Conservation (phyloP, 768 basidiomycete genomes). For the Kwoniella sp. region DNA sequence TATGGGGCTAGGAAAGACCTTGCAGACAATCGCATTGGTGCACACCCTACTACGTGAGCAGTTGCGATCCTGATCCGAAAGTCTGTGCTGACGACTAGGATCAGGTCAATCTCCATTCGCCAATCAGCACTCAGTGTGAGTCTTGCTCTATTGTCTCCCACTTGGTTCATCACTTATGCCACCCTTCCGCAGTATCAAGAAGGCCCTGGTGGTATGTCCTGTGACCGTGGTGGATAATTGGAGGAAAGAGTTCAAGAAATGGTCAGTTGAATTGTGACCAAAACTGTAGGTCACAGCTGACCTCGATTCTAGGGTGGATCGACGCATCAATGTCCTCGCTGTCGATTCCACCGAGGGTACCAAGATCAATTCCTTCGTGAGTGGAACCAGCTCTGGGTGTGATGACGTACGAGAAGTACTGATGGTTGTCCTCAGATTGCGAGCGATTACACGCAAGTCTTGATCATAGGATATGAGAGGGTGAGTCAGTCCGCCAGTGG, state of each 20-base stretch:
- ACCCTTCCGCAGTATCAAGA: slow-evolving; percentile 61
- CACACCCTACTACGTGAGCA: slow-evolving; percentile 83
- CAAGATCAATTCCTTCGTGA: slow-evolving; percentile 64
- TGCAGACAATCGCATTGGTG: slow-evolving; percentile 82
- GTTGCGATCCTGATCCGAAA: not conserved
- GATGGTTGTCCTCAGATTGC: slow-evolving; percentile 17
- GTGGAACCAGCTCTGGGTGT: too few species aligned
- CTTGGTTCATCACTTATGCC: not conserved
- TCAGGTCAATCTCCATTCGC: slow-evolving; percentile 47
- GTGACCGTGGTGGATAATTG: slow-evolving; percentile 92
- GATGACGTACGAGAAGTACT: not conserved
- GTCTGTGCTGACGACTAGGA: slow-evolving; percentile 7
- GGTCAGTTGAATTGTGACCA: slow-evolving; percentile 65
- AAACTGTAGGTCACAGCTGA: not conserved
- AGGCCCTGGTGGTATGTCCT: slow-evolving; percentile 90
- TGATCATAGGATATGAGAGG: slow-evolving; percentile 94
- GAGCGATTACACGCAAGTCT: slow-evolving; percentile 63
- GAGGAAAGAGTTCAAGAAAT: slow-evolving; percentile 93
- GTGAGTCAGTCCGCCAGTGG: slow-evolving; percentile 26
- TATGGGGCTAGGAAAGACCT: slow-evolving; percentile 96
- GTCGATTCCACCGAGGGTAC: slow-evolving; percentile 64
- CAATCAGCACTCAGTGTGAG: slow-evolving; percentile 36
- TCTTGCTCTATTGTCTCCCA: not conserved
- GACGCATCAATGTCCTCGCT: slow-evolving; percentile 61
- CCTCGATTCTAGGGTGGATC: slow-evolving; percentile 5